These are phyloP conservation scores for Quercus glauca DNA, from an alignment of 306 rosid species.

Conservation along the genomic window DNA sequence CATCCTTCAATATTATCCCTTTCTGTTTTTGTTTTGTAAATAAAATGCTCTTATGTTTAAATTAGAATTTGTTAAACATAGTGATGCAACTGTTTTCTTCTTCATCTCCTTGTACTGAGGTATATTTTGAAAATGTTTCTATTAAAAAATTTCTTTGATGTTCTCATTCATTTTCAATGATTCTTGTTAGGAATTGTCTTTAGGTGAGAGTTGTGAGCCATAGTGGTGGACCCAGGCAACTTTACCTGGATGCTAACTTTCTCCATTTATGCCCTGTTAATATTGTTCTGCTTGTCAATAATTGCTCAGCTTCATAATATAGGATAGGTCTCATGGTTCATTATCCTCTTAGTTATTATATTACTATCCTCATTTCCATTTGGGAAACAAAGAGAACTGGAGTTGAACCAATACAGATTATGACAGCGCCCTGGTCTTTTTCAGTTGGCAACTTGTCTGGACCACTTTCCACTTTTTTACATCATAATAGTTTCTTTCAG, in stretches of 20 bases:
- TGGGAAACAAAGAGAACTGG: background rate
- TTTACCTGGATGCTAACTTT: background rate
- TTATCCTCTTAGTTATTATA: background rate
- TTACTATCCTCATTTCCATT: background rate
- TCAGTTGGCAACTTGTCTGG: background rate
- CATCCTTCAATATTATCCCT: constrained; percentile 4
- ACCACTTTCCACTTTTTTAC: background rate
- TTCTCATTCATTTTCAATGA: background rate
- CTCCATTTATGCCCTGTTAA: background rate
- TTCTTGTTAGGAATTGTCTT: background rate
- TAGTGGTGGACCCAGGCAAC: background rate
- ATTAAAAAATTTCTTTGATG: background rate
- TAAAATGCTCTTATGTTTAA: background rate
- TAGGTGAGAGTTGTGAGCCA: background rate
- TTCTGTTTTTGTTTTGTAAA: background rate
- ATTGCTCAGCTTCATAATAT: background rate
- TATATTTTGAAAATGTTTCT: background rate
- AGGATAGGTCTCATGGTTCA: background rate
- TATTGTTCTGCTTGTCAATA: background rate
- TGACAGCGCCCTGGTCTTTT: background rate
- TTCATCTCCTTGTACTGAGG: background rate
- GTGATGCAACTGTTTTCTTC: background rate
- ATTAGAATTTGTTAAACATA: background rate
- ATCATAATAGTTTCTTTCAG: background rate
- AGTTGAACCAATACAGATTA: background rate